Evolutionary conservation across 2,329 filamentous ascomycete genomes (phyloP), one percentile per base, ranked within the genome.

Genomic region (Akanthomyces lecanii): DNA sequence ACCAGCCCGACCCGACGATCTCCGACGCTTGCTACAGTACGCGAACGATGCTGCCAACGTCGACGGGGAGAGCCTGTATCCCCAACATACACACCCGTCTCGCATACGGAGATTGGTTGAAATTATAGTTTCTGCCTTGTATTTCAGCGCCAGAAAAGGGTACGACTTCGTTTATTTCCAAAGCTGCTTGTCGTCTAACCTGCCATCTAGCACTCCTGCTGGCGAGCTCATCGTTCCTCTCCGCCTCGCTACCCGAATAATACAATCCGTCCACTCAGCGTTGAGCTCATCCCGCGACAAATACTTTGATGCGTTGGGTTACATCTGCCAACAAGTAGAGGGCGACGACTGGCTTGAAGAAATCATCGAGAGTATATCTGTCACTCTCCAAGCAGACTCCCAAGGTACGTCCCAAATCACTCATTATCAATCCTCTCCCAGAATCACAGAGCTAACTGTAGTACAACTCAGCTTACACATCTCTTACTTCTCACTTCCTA

Each of bases 11-110:
- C 45, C 70, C 53, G 78, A 82, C 57, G 85, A 88, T 70, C 70
- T 81, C 47, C 71, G 71, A 40, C 77, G 85, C 61, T 72, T 87
- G 42, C 72, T 75, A 51, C 64, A 69, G 30, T 79, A 87, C 63
- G 74, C 78, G 45, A 68, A 69, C n/a, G 81, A 83, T 65, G 70
- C 82, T 50, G 68, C 73, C 10, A 68, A 70, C 12, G 71, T 71
- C n/a, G 69, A 73, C 28, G 73, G 78, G 52, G 61, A 69, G 12
- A 67, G 70, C 21, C 76, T 82, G 65, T 67, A 71, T 23, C 72
- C 74, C 1, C 67, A 67, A 3, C 64, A 69, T 14, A 64, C 73
- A 7, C 72, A 74, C 61, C 30, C 55, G 0, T 68, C 72, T 28
- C 70, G 77, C 47, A 64, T 79, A 36, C 67, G 67, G 47, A 70